A percentile compares a stretch with the other conserved stretches of the same genome.
Conservation (phyloP, 2,329 filamentous ascomycete species). For the Westerdykella aurantiaca region DNA sequence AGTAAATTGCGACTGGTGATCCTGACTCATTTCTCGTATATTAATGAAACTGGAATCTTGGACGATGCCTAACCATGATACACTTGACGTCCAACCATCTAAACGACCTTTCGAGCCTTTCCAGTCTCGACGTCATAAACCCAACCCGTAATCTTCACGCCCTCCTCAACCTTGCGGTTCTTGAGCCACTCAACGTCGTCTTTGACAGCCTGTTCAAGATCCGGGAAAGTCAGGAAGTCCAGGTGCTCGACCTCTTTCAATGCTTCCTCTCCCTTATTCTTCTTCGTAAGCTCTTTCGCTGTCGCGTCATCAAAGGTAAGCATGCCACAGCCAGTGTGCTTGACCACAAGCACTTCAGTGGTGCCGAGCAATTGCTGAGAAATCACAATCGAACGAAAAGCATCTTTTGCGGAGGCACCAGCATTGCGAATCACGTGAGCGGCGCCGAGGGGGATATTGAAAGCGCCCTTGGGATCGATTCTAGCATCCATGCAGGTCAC, state of each 20-base stretch:
- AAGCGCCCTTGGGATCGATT: constrained; percentile 59
- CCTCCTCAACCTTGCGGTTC: constrained; percentile 54
- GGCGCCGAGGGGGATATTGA: constrained; percentile 67
- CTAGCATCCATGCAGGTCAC: constrained; percentile 82
- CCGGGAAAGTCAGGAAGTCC: constrained; percentile 60
- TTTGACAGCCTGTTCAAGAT: constrained; percentile 53
- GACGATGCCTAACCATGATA: too few species aligned
- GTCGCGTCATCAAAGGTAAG: constrained; percentile 59
- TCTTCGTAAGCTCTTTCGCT: constrained; percentile 50
- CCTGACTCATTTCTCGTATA: too few species aligned
- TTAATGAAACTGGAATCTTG: too few species aligned
- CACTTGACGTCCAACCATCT: neutral
- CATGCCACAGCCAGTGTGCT: constrained; percentile 72
- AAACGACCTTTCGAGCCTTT: constrained; percentile 48
- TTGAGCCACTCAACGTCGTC: constrained; percentile 62
- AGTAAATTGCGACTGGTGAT: too few species aligned
- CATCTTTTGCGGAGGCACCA: constrained; percentile 58
- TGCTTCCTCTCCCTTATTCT: constrained; percentile 53
- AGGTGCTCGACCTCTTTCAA: constrained; percentile 43
- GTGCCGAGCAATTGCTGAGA: constrained; percentile 75
- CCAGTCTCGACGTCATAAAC: constrained; percentile 74
- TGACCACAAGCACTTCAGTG: constrained; percentile 66
- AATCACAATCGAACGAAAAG: constrained; percentile 68
- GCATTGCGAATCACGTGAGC: constrained; percentile 72
- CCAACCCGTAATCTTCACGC: constrained; percentile 63